Percentiles rank a stretch among this genome's conserved stretches.
These are phyloP conservation scores for Chiua virens DNA, from an alignment of 768 basidiomycete species.

Conservation along the genomic window DNA sequence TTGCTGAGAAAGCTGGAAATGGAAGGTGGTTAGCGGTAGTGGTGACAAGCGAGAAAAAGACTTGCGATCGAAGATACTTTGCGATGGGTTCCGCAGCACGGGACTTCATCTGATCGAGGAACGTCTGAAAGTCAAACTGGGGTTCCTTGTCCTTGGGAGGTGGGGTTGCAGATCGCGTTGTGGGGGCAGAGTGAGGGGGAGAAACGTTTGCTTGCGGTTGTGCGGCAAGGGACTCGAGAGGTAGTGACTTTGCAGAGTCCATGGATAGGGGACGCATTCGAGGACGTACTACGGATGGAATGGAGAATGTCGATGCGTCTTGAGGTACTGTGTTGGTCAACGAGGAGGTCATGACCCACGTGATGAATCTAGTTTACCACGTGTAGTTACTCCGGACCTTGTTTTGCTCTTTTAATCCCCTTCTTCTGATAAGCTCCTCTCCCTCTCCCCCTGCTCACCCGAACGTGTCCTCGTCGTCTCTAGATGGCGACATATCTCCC, in stretches of 20 bases:
- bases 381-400: no score
- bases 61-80: slow-evolving; percentile 93
- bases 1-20: slow-evolving; percentile 81
- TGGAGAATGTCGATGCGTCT: no score
- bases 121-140: slow-evolving; percentile 90
- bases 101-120: slow-evolving; percentile 92
- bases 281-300: slow-evolving; percentile 30
- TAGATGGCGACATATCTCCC: slow-evolving; percentile 69
- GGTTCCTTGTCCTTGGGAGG: slow-evolving; percentile 37
- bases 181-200: slow-evolving; percentile 1
- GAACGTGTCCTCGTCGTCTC: neutral
- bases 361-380: no score
- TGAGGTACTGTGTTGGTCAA: no score
- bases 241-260: no score
- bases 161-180: slow-evolving; percentile 5
- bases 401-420: slow-evolving; percentile 12
- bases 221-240: no score
- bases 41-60: slow-evolving; percentile 17
- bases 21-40: neutral
- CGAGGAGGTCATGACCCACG: no score
- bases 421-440: slow-evolving; percentile 1
- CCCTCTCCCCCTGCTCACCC: neutral
- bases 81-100: slow-evolving; percentile 89
- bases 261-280: no score
- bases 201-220: no score